Percentiles rank a stretch among this genome's conserved stretches.
These are phyloP conservation scores for Populus davidiana DNA, from an alignment of 345 rosid genomes.

Conservation along the genomic window DNA sequence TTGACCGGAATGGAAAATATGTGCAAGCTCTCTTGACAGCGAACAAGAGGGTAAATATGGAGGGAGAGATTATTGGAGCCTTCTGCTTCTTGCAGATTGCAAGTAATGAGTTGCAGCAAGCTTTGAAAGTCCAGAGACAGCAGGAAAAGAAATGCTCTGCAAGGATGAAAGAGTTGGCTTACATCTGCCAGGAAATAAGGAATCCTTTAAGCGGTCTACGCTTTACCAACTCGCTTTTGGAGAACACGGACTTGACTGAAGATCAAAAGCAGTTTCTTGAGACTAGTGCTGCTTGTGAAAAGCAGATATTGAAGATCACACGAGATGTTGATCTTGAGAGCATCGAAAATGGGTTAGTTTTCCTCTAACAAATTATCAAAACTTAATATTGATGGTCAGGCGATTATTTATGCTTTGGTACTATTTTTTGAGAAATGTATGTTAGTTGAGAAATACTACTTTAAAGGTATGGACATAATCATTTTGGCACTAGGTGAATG, in stretches of 20 bases:
- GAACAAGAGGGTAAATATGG: constrained; percentile 69
- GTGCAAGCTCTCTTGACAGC: constrained; percentile 86
- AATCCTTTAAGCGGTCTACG: constrained; percentile 75
- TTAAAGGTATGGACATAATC: not conserved
- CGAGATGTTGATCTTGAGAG: constrained; percentile 59
- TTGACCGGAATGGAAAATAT: constrained; percentile 62
- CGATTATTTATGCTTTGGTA: not conserved
- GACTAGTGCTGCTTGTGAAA: constrained; percentile 81
- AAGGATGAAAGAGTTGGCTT: constrained; percentile 77
- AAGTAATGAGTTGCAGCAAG: constrained; percentile 87
- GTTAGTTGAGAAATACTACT: not conserved
- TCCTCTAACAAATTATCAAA: not conserved
- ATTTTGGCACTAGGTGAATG: constrained; percentile 1
- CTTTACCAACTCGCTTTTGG: constrained; percentile 71
- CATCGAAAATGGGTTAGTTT: constrained; percentile 78
- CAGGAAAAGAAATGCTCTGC: constrained; percentile 60
- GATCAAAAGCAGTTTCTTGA: constrained; percentile 89
- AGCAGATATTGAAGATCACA: constrained; percentile 69
- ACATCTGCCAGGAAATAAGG: constrained; percentile 73
- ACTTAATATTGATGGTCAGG: not conserved
- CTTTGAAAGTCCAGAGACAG: constrained; percentile 67
- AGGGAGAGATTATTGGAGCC: constrained; percentile 75
- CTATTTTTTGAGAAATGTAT: not conserved
- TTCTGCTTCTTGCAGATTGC: constrained; percentile 97
- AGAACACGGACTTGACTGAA: constrained; percentile 63